Conservation (phyloP, 2,329 filamentous ascomycete genomes). For the Alternaria rosae region DNA sequence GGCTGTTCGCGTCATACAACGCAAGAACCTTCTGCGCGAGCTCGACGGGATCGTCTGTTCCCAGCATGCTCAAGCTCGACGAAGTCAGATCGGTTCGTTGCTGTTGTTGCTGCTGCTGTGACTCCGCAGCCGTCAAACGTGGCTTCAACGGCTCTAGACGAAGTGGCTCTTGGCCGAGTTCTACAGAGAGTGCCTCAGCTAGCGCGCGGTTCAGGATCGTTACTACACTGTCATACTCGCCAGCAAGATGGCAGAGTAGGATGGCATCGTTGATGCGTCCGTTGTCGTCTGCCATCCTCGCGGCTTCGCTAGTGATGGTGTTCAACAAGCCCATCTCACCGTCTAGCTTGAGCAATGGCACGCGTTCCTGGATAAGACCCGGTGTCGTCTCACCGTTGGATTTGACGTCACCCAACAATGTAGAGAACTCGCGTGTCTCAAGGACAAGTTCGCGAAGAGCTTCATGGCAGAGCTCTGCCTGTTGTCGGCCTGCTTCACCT, state of each 20-base stretch:
- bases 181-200: constrained; percentile 86
- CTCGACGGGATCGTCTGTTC: constrained; percentile 71
- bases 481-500: constrained; percentile 76
- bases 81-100: constrained; percentile 38
- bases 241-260: constrained; percentile 90
- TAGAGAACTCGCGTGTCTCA: constrained; percentile 96
- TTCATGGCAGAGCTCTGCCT: constrained; percentile 86
- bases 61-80: constrained; percentile 67
- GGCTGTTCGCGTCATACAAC: constrained; percentile 67
- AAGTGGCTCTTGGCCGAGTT: constrained; percentile 82
- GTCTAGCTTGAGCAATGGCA: constrained; percentile 78
- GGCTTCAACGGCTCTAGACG: constrained; percentile 83
- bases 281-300: constrained; percentile 91
- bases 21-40: constrained; percentile 69
- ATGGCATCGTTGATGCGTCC: constrained; percentile 93
- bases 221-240: constrained; percentile 95
- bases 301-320: constrained; percentile 91
- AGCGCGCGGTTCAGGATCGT: constrained; percentile 87
- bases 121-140: constrained; percentile 53
- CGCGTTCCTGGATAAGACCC: constrained; percentile 86
- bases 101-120: constrained; percentile 44
- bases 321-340: constrained; percentile 86
- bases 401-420: constrained; percentile 88
- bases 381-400: constrained; percentile 84
- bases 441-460: constrained; percentile 91